phyloP scores from a whole-genome alignment of 176 grass and related monocot genomes.

The Alloteropsis semialata region DNA sequence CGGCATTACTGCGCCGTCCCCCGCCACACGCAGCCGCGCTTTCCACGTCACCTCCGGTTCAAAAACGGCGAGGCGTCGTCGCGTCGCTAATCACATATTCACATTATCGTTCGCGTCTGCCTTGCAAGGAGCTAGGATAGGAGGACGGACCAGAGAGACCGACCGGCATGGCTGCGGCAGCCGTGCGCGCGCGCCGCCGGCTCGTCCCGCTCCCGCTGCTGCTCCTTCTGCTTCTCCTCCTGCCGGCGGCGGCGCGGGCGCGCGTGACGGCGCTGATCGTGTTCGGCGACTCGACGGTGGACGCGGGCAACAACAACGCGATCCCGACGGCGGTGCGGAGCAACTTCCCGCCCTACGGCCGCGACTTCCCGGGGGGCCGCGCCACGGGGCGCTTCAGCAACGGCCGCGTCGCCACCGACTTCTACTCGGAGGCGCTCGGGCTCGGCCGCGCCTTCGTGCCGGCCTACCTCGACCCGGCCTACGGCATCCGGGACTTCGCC shows the following conservation, averaged over 20 bases:
- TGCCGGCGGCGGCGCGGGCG: neutral
- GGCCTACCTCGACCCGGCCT: conserved; percentile 59
- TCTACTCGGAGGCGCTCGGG: conserved; percentile 57
- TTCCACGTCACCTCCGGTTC: neutral
- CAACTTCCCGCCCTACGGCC: conserved; percentile 65
- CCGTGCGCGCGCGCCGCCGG: neutral
- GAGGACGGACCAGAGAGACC: too few species aligned
- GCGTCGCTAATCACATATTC: too few species aligned
- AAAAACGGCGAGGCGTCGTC: too few species aligned
- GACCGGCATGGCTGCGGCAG: neutral
- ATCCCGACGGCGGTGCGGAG: conserved; percentile 34
- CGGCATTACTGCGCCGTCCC: neutral
- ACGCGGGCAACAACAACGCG: conserved; percentile 68
- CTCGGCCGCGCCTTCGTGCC: conserved; percentile 48
- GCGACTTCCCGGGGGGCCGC: conserved; percentile 53
- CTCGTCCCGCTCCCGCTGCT: neutral
- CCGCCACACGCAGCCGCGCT: neutral
- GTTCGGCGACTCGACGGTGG: conserved; percentile 73
- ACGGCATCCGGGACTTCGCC: conserved; percentile 52
- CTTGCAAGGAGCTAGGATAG: neutral
- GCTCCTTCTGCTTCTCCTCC: neutral
- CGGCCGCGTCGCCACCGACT: conserved; percentile 63
- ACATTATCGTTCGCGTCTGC: neutral
- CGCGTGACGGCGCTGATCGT: conserved; percentile 55
- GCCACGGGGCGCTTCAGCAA: conserved; percentile 77